Percentiles rank a stretch among this genome's conserved stretches.
These are phyloP conservation scores for Petasospora fabianii DNA, from an alignment of 1,139 yeast genomes.

Conservation along the genomic window DNA sequence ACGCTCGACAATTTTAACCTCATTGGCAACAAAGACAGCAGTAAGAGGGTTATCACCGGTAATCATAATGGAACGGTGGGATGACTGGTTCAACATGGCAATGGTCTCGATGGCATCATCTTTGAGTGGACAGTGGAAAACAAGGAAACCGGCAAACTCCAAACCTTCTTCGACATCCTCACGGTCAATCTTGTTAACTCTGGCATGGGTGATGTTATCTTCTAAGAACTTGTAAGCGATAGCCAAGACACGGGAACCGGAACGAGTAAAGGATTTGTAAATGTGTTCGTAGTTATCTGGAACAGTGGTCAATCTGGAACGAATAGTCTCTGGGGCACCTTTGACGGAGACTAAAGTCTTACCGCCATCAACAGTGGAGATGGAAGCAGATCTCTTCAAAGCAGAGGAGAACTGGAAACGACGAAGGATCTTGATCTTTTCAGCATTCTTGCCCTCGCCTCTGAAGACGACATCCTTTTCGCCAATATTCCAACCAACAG, in stretches of 20 bases:
- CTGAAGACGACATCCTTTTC: conserved; percentile 64
- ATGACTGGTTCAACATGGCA: conserved; percentile 88
- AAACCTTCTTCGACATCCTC: conserved; percentile 72
- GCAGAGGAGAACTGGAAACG: conserved; percentile 97
- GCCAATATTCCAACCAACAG: conserved; percentile 83
- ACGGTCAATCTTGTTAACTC: conserved; percentile 59
- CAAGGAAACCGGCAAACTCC: conserved; percentile 86
- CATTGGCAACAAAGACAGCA: conserved; percentile 96
- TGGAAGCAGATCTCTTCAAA: conserved; percentile 88
- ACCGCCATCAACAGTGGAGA: conserved; percentile 62
- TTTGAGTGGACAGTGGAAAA: conserved; percentile 96
- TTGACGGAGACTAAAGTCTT: conserved; percentile 81
- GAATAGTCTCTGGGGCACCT: conserved; percentile 99
- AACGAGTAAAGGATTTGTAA: conserved; percentile 86
- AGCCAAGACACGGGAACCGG: conserved; percentile 96
- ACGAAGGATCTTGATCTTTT: conserved; percentile 71
- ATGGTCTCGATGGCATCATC: conserved; percentile 88
- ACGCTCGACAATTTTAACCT: conserved; percentile 80
- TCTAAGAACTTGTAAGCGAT: conserved; percentile 79
- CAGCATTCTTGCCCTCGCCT: conserved; percentile 35
- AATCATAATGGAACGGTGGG: conserved; percentile 95
- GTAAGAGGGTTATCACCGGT: conserved; percentile 99
- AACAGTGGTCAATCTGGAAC: conserved; percentile 64
- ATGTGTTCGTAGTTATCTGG: conserved; percentile 83
- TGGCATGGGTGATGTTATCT: conserved; percentile 44